Evolutionary conservation across 192 early-diverging fungal genomes (phyloP), one percentile per base, ranked within the genome.

Genomic region (Backusella sp.): DNA sequence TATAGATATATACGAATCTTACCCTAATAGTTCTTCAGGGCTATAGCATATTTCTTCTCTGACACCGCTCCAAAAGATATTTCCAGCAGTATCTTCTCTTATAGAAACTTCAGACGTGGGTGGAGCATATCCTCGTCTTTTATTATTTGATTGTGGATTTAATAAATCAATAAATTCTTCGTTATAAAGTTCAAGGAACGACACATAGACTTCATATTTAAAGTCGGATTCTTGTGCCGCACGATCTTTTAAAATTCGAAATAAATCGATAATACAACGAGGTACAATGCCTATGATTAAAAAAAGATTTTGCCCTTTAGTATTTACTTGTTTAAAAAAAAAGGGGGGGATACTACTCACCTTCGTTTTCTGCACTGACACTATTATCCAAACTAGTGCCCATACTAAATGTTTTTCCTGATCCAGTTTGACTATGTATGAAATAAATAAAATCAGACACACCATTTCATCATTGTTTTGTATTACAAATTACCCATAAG

Each of bases 161-260:
- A 98, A 86, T 23, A 99, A 85, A 80, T 99, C 97, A 37, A 96
- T 92, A 62, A 98, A 85, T 70, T 99, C 97, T 79, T 99, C 97
- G 80, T 99, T 99, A 85, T 99, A 96, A n/a, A 98, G 84, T 80
- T 99, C 97, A 59, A 99, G 75, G 78, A 98, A 99, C n/a, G 96
- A 96, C 4, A 97, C 94, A 52, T 52, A 83, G 21, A 89, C 83
- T 70, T 89, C 80, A 44, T 83, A 88, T 49, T 81, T 69, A 36
- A 75, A 82, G 4, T 73, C 52, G 17, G 84, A 73, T n/a, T 85
- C 76, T 42, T 86, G 75, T 49, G 70, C 77, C 73, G 76, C 81
- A 56, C 82, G 81, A 14, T 56, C 72, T 41, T 85, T 53, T 49
- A 89, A 53, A 5, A 67, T 44, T 41, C 68, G 36, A 62, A 91